Evolutionary conservation across 805 yeast species (phyloP), one percentile per base, ranked within the genome.

Genomic region (Kurtzmaniella cleridarum): DNA sequence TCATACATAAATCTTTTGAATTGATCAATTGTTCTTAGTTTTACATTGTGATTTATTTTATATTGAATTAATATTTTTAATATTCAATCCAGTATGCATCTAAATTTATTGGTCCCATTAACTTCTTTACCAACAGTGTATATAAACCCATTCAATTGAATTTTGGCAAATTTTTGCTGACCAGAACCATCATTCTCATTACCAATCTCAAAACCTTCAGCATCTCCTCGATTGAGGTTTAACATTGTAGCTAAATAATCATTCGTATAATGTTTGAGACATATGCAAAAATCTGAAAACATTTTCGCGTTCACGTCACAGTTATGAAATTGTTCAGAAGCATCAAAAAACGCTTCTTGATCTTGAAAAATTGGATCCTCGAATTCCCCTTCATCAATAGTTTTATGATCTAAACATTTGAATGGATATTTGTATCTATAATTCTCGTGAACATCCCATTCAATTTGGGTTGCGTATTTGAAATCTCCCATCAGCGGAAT

Each of bases 161-260:
- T 29, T 12, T 20, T 26, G 10, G 17, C 10, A 33, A 29, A 36
- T 11, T 16, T 12, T 20, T 36, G 39, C 17, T 40, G 44, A 14
- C 54, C 60, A 38, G 54, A 62, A 12, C 71, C 72, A 34, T 67
- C 73, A 40, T 62, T 62, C 33, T 61, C 50, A 15, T 41, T 45
- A 9, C 57, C 59, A 26, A 60, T 50, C 3, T 50, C 53, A 9
- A 54, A 49, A 26, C 54, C 61, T 43, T 68, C 74, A 1, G 74
- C 74, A 44, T 66, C 53, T 1, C 73, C 74, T 13, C 74, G 47
- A 42, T 63, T 54, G 36, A 68, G 53, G 40, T 58, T 58, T 32
- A 57, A 48, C 54, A 66, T 48, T 6, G 45, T 46, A n/a, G 56
- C 44, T 10, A 65, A 50, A n/a, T 64, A 42, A 32, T 57, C 61